Evolutionary conservation across 1,284 basidiomycete genomes (phyloP), one percentile per base, ranked within the genome.

Genomic region (Melampsora abietis-canadensis): DNA sequence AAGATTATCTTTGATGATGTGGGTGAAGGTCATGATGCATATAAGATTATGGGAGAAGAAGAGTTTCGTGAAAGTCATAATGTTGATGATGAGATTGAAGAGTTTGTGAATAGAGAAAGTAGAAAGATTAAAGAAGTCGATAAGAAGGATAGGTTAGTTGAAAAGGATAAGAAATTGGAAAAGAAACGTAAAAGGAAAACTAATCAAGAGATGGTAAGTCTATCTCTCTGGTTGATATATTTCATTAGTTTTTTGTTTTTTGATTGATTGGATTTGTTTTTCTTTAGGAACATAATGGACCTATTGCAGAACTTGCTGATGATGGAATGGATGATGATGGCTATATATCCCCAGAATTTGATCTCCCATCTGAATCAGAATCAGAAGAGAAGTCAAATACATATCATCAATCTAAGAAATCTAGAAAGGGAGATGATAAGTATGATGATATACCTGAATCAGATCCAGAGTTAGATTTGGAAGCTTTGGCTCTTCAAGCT

Each of bases 1-100:
- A 89, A 88, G 79, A 84, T 94, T 37, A 84, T 94, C 21, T 98
- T 92, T 81, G 94, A 92, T 81, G 92, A 93, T 60, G 89, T 89
- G 61, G 96, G 92, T 17, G 85, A 85, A 24, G 85, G 88, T 65
- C 90, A 90, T 81, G 88, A 91, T 79, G 82, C 91, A 61, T 94
- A 92, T 81, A 92, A 91, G 84, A 77, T 82, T 30, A 85, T 87
- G 63, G 88, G 88, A 77, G 88, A 88, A 19, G 88, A 90, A 34
- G 87, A 87, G 75, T 90, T 89, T 82, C 84, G 84, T 76, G 82
- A 85, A 66, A 82, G 85, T 73, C 86, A 85, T 48, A 89, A 87
- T 72, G 90, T 86, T 63, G 86, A 86, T 80, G 87, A 86, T 78
- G 90, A 87, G 67, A 89, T 89, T 27, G 84, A 84, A 79, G 83